A percentile compares a stretch with the other conserved stretches of the same genome.
These are phyloP conservation scores for Sphaerosporella brunnea DNA, from an alignment of 495 filamentous ascomycete species.

Conservation along the genomic window DNA sequence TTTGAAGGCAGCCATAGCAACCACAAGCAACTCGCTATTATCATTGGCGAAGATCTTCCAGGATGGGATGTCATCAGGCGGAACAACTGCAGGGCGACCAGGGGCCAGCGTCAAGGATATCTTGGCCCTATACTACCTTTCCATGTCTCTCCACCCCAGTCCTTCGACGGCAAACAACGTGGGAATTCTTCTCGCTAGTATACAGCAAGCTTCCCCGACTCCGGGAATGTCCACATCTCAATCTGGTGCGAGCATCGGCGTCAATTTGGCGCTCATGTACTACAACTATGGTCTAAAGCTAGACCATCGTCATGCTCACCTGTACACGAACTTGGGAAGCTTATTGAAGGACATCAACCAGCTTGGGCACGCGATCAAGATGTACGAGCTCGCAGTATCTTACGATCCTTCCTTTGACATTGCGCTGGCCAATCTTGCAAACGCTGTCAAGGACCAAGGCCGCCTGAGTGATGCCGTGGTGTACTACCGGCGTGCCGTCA, in stretches of 20 bases:
- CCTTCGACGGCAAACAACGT: constrained; percentile 98
- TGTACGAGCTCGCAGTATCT: constrained; percentile 89
- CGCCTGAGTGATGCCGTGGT: constrained; percentile 76
- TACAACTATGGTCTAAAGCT: constrained; percentile 85
- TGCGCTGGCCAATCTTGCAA: constrained; percentile 88
- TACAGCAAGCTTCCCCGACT: constrained; percentile 47
- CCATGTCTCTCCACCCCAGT: constrained; percentile 83
- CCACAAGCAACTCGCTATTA: constrained; percentile 86
- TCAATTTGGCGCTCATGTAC: constrained; percentile 76
- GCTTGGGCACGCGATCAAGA: constrained; percentile 72
- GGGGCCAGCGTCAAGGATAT: constrained; percentile 79
- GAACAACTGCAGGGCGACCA: constrained; percentile 38
- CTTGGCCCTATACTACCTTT: constrained; percentile 87
- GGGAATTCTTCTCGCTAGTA: constrained; percentile 82
- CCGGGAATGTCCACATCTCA: constrained; percentile 37
- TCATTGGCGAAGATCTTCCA: constrained; percentile 97
- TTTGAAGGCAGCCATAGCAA: constrained; percentile 68
- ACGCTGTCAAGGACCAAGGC: constrained; percentile 95
- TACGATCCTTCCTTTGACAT: constrained; percentile 93
- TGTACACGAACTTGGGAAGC: constrained; percentile 93
- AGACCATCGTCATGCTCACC: constrained; percentile 82
- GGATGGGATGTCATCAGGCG: constrained; percentile 81
- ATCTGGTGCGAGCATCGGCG: constrained; percentile 66
- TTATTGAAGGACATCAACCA: constrained; percentile 94
- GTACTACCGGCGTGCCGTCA: constrained; percentile 82